Evolutionary conservation across 225 moss, liverwort and hornwort genomes (phyloP).

Genomic region (Pseudoscleropodium purum): DNA sequence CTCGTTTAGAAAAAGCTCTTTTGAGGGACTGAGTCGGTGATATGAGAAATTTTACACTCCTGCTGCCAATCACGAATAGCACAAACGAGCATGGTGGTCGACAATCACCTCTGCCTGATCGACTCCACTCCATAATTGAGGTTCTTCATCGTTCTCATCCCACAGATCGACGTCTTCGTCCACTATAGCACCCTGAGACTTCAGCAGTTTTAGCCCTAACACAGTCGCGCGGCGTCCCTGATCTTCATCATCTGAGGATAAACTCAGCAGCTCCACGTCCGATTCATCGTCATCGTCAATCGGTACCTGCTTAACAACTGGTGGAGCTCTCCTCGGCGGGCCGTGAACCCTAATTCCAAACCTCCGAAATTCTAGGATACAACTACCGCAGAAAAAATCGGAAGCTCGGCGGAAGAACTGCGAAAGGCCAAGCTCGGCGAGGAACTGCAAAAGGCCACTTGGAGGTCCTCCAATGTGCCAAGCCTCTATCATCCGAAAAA

Average conservation of each 20-base stretch:
- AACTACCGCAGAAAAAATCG: too few relatives aligned
- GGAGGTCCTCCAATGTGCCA: too few relatives aligned
- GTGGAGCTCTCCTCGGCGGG: conserved; percentile 37
- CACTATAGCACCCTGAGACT: conserved; percentile 6
- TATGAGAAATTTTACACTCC: background rate
- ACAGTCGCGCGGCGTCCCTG: conserved; percentile 29
- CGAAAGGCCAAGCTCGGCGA: too few relatives aligned
- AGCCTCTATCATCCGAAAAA: too few relatives aligned
- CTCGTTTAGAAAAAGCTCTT: background rate
- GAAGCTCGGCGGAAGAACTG: too few relatives aligned
- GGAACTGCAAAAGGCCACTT: too few relatives aligned
- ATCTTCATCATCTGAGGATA: conserved; percentile 94
- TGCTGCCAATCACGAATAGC: background rate
- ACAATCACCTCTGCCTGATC: conserved; percentile 72
- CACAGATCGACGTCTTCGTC: conserved; percentile 73
- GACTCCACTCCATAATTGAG: conserved; percentile 65
- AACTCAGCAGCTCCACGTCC: conserved; percentile 89
- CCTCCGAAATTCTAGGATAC: too few relatives aligned
- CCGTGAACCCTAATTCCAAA: too few relatives aligned
- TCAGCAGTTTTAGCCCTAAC: conserved; percentile 11
- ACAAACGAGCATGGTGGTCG: background rate
- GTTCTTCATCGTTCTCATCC: conserved; percentile 80
- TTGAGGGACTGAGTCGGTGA: background rate
- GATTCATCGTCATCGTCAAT: conserved; percentile 93
- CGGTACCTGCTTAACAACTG: conserved; percentile 18